Evolutionary conservation across 495 filamentous ascomycete genomes (phyloP), one percentile per base, ranked within the genome.

Genomic region (Penicillium turbatum): DNA sequence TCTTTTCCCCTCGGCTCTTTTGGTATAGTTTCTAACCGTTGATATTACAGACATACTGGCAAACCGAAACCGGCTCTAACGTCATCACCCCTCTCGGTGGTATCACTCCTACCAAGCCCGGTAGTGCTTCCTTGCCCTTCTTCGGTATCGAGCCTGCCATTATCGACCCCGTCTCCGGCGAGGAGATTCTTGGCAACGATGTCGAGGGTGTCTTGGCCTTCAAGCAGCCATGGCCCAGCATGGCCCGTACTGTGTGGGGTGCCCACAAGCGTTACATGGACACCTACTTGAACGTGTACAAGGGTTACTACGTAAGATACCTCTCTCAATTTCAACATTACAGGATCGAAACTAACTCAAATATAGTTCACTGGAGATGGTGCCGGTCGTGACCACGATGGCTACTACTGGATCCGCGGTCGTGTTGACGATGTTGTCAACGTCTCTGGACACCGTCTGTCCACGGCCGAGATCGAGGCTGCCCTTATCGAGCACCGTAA

Each of bases 321-420:
- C 38, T 26, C 38, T 26, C 7, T 1, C 27, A 2, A 24, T 16
- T 29, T n/a, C 4, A 16, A 24, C 19, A 13, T 10, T 2, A 35
- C 13, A 17, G 7, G n/a, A 8, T 24, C 58, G n/a, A 66, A 41
- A 54, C 69, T 81, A 53, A 83, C 63, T 4, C 15, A 16, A 17
- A 13, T 40, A 5, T 62, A 96, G 90, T 98, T 97, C 81, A 99
- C 95, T 21, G 93, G 93, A 57, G 93, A 99, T 70, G 95, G 95
- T 61, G 93, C 95, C 52, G 95, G 88, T 57, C 88, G 95, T 63
- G 93, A 99, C 69, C 89, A 96, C 72, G 95, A 99, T 59, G 93
- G 93, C 46, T 97, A 97, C 78, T 97, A 97, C 82, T 97, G 95
- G 95, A 97, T 99, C 72, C 91, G 95, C 52, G 95, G 93, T 43